Evolutionary conservation across 805 yeast species (phyloP), one percentile per base, ranked within the genome.

Genomic region (Candida chilensis): DNA sequence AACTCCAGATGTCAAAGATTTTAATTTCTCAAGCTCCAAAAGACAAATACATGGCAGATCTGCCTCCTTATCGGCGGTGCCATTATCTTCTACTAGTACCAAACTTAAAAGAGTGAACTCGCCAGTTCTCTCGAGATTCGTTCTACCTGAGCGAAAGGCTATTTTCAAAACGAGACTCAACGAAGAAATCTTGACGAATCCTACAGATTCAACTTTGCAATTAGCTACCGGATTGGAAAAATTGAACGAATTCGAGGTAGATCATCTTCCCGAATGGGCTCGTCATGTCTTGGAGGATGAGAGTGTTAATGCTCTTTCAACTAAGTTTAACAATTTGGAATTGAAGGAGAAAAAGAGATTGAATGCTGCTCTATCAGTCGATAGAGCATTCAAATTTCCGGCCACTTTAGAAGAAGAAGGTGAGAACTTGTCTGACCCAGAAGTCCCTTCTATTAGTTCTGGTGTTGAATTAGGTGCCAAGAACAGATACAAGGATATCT

Each of bases 401-500:
- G n/a, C n/a, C n/a, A n/a, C n/a, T n/a, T n/a, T n/a, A n/a, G n/a
- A n/a, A n/a, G 34, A 11, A 44, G 19, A 44, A 41, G 11, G 32
- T 29, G 8, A 32, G 32, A 18, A 33, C 17, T 5, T 22, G 7
- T 7, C n/a, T 5, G n/a, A 25, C n/a, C n/a, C n/a, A n/a, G n/a
- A n/a, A n/a, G n/a, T n/a, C n/a, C n/a, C n/a, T n/a, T n/a, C n/a
- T n/a, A n/a, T n/a, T n/a, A n/a, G n/a, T n/a, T n/a, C 80, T 4
- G 96, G 95, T 5, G 76, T 87, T 25, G 95, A 86, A 51, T 64
- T 76, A 26, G 90, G 94, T 16, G 52, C 67, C 31, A 87, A 87
- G 46, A 86, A 88, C 52, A 58, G 97, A 36, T 88, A 88, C 60
- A 81, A 83, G 44, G 94, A 88, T 50, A 83, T 88, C 26, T 79